Percentiles rank a stretch among this genome's conserved stretches.
phyloP scores from a whole-genome alignment of 805 yeast genomes.

The Starmera quercuum region DNA sequence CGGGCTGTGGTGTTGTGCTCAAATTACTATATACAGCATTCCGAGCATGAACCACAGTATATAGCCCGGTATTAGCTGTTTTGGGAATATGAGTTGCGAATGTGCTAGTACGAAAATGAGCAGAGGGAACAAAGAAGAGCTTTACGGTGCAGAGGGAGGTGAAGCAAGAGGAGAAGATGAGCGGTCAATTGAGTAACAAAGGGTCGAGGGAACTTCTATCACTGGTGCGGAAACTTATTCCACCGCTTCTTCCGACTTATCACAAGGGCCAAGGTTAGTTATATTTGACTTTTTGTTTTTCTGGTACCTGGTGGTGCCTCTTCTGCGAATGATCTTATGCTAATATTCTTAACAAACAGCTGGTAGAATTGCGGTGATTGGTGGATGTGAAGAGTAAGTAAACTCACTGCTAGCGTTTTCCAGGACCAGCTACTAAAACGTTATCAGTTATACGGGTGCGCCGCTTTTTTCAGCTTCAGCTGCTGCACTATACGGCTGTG shows the following conservation, averaged over 20 bases:
- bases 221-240: conserved; percentile 51
- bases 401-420: background rate
- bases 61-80: too few relatives aligned
- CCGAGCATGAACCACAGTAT: too few relatives aligned
- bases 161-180: too few relatives aligned
- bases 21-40: too few relatives aligned
- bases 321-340: too few relatives aligned
- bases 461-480: conserved; percentile 88
- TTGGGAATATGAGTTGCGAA: too few relatives aligned
- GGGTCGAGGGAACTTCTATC: conserved; percentile 36
- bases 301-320: background rate
- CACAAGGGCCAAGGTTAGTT: conserved; percentile 76
- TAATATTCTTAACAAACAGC: conserved; percentile 25
- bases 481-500: conserved; percentile 79
- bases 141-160: too few relatives aligned
- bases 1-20: too few relatives aligned
- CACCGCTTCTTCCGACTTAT: conserved; percentile 64
- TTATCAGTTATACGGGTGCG: conserved; percentile 76
- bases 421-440: conserved; percentile 3
- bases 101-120: background rate
- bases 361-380: conserved; percentile 80
- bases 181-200: too few relatives aligned
- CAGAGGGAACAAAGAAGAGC: conserved; percentile 3
- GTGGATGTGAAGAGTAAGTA: conserved; percentile 79
- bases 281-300: background rate